phyloP scores from a whole-genome alignment of 2,329 filamentous ascomycete genomes.

The Colletotrichum sp. region DNA sequence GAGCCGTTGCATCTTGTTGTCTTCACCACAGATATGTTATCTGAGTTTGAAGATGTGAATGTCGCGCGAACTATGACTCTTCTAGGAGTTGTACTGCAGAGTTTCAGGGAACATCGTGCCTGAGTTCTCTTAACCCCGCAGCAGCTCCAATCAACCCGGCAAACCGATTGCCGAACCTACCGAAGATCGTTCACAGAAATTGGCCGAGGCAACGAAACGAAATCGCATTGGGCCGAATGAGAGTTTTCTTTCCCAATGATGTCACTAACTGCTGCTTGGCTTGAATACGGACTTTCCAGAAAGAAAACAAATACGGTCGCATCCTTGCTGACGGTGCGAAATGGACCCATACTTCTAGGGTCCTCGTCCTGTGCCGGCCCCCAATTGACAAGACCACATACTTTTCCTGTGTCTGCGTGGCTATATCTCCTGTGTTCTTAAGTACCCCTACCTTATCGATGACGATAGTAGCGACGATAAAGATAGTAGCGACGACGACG shows the following conservation, averaged over 20 bases:
- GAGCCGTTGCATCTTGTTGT: background rate
- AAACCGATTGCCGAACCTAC: background rate
- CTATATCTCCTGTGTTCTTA: too few relatives aligned
- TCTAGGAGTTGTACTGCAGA: background rate
- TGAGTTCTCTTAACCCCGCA: background rate
- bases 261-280: too few relatives aligned
- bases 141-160: background rate
- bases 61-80: background rate
- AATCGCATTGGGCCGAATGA: background rate
- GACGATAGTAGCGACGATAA: too few relatives aligned
- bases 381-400: too few relatives aligned
- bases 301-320: background rate
- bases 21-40: background rate
- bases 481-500: too few relatives aligned
- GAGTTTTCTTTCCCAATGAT: background rate
- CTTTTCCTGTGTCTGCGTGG: too few relatives aligned
- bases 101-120: background rate
- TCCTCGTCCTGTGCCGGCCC: background rate
- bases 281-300: background rate
- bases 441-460: too few relatives aligned
- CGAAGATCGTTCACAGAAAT: background rate
- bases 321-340: background rate
- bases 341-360: fast-evolving
- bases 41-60: background rate
- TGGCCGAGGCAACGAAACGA: background rate